Evolutionary conservation across 1,284 basidiomycete species (phyloP), one percentile per base, ranked within the genome.

Genomic region (Volvariella surrecta): DNA sequence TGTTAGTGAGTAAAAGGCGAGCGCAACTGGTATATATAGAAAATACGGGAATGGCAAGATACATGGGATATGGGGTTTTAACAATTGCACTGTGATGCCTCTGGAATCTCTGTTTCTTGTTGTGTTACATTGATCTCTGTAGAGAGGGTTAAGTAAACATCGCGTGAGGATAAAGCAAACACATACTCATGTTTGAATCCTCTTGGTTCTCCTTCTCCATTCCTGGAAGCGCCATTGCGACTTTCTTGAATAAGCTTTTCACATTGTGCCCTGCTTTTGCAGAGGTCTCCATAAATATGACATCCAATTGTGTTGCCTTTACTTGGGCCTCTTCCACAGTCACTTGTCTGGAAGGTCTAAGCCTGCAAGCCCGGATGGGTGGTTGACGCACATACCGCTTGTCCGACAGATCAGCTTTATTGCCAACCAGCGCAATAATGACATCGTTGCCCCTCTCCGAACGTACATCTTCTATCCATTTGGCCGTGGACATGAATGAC

Each of bases 221-320:
- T 8, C 96, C 96, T 4, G 96, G 96, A 45, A 99, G 66, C 2
- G 93, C 93, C 82, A 97, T 86, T 0, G 96, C 96, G 54, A 99
- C 99, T 76, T 98, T 99, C 71, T 97, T 91, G 77, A 99, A 99
- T 49, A 99, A 67, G 50, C 89, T 89, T 72, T 99, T 99, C 52
- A 99, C 96, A 54, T 99, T 99, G 64, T 99, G 95, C 2, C 96
- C 96, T 2, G 96, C 96, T 63, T 99, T 99, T 28, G 96, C 96
- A 24, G 92, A 96, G 3, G 96, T 99, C 68, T 99, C 96, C 82
- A 99, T 97, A 59, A 96, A 97, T 88, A 99, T 92, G 56, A 99
- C 89, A 57, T 86, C 87, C 50, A 96, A 73, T 60, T 96, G 87
- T 43, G 90, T 86, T n/a, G 94, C 80, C 57, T 91, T 90, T 47